Conservation (phyloP, 805 yeast genomes). For the Saturnispora serradocipensis region DNA sequence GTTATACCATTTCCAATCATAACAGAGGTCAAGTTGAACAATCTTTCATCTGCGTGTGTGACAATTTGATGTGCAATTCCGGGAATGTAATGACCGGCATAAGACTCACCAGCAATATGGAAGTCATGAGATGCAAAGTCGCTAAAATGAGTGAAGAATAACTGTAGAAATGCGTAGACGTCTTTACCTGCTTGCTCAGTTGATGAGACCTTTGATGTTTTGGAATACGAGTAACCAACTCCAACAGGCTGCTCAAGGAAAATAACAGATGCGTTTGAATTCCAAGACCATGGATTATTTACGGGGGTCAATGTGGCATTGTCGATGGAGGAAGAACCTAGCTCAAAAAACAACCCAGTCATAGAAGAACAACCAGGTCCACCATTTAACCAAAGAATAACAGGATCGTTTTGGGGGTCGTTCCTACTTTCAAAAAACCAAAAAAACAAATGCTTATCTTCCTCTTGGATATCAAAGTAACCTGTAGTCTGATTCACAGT, state of each 20-base stretch:
- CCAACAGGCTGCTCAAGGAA: conserved; percentile 86
- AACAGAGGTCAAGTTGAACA: conserved; percentile 63
- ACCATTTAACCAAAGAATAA: conserved; percentile 85
- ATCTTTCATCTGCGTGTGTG: conserved; percentile 40
- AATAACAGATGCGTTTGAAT: conserved; percentile 72
- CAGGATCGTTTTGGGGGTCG: conserved; percentile 79
- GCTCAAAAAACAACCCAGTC: conserved; percentile 79
- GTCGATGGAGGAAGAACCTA: conserved; percentile 67
- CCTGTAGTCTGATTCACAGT: conserved; percentile 77
- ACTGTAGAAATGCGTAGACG: conserved; percentile 67
- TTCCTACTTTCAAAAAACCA: conserved; percentile 85
- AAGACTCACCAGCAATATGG: conserved; percentile 90
- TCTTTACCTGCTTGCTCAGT: conserved; percentile 81
- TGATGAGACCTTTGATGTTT: conserved; percentile 44
- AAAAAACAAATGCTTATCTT: conserved; percentile 74
- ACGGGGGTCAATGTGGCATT: conserved; percentile 52
- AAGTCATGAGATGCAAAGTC: conserved; percentile 46
- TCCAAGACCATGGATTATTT: conserved; percentile 76
- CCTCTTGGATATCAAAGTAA: conserved; percentile 55
- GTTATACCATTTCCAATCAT: conserved; percentile 89
- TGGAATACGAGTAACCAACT: conserved; percentile 61
- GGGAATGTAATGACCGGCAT: conserved; percentile 93
- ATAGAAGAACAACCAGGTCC: conserved; percentile 93
- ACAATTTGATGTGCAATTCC: conserved; percentile 76
- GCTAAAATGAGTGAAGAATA: conserved; percentile 69